Percentiles rank a stretch among this genome's conserved stretches.
Conservation (phyloP, 2,329 filamentous ascomycete genomes). For the Ceratocystis smalleyi region DNA sequence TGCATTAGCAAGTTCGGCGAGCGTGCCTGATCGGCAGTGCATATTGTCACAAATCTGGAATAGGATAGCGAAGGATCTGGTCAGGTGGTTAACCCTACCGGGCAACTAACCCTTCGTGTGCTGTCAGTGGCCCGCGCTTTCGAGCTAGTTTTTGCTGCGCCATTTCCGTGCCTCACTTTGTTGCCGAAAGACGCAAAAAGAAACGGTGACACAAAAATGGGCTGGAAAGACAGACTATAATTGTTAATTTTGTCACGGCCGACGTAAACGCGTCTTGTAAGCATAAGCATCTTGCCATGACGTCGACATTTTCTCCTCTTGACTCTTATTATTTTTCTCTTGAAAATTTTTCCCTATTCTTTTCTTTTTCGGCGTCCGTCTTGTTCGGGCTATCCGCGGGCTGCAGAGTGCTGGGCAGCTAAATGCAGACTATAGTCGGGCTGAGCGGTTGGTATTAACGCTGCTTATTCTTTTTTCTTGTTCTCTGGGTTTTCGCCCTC, state of each 20-base stretch:
- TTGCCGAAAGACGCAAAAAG: background rate
- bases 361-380: background rate
- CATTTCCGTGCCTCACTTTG: background rate
- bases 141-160: background rate
- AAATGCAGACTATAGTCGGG: background rate
- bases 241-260: background rate
- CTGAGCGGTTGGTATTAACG: too few species aligned
- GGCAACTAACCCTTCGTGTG: background rate
- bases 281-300: background rate
- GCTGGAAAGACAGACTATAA: background rate
- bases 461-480: too few species aligned
- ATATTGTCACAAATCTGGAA: background rate
- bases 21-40: constrained; percentile 1
- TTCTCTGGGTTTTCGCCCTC: too few species aligned
- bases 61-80: background rate
- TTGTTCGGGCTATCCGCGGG: background rate
- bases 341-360: background rate
- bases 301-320: background rate
- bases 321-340: background rate
- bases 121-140: background rate
- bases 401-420: background rate
- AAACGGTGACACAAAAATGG: background rate
- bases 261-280: background rate
- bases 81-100: background rate
- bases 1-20: background rate